phyloP scores from a whole-genome alignment of 768 basidiomycete species.

The Termitomyces sp. region DNA sequence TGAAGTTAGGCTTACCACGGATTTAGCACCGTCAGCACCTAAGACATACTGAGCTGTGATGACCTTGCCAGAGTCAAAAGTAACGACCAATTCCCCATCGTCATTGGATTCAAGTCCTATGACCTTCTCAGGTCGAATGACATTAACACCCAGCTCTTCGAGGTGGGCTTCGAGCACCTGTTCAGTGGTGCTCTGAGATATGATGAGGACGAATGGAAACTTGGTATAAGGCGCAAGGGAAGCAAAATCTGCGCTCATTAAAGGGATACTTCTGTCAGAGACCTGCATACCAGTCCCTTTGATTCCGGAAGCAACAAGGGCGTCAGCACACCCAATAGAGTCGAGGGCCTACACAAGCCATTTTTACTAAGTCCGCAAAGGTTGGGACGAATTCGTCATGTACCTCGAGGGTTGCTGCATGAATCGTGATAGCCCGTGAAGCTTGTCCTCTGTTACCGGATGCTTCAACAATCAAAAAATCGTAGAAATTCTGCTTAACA shows the following conservation, averaged over 20 bases:
- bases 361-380: background rate
- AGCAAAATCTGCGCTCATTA: constrained; percentile 27
- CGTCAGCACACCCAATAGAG: constrained; percentile 36
- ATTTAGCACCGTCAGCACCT: constrained; percentile 49
- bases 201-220: constrained; percentile 37
- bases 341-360: constrained; percentile 36
- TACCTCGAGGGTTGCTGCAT: constrained; percentile 53
- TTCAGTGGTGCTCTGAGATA: constrained; percentile 45
- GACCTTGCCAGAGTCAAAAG: constrained; percentile 41
- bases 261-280: constrained; percentile 23
- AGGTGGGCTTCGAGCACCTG: constrained; percentile 31
- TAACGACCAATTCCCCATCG: constrained; percentile 32
- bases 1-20: constrained; percentile 27
- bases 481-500: constrained; percentile 33
- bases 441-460: constrained; percentile 24
- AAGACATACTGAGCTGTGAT: constrained; percentile 44
- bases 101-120: constrained; percentile 29
- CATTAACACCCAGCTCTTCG: constrained; percentile 23
- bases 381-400: background rate
- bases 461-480: constrained; percentile 42
- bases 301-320: constrained; percentile 32
- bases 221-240: constrained; percentile 36
- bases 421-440: constrained; percentile 44
- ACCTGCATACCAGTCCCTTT: constrained; percentile 23
- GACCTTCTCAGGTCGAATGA: constrained; percentile 36